phyloP scores from a whole-genome alignment of 1,284 basidiomycete species.

The Leccinum griseonigrum region DNA sequence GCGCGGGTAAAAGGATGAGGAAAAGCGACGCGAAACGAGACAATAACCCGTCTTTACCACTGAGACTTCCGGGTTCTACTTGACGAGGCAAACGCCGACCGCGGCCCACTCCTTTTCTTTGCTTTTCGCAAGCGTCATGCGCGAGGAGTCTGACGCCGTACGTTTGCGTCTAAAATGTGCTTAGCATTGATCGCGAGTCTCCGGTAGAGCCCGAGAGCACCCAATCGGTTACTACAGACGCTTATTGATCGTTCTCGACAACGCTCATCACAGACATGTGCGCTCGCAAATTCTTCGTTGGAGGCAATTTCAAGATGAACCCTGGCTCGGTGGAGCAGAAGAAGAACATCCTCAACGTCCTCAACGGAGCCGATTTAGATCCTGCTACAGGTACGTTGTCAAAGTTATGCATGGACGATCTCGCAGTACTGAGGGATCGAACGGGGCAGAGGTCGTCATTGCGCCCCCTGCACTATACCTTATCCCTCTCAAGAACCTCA shows the following conservation, averaged over 20 bases:
- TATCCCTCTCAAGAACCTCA: conserved; percentile 56
- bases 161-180: too few species aligned
- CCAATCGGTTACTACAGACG: neutral
- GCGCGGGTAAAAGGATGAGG: neutral
- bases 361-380: conserved; percentile 81
- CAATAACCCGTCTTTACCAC: neutral
- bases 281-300: conserved; percentile 82
- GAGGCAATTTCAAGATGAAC: conserved; percentile 98
- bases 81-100: too few species aligned
- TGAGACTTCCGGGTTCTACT: too few species aligned
- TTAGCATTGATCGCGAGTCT: conserved; percentile 17
- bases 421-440: conserved; percentile 1
- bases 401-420: neutral
- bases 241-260: conserved; percentile 1
- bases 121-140: too few species aligned
- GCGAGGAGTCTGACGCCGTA: conserved; percentile 29
- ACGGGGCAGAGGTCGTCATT: conserved; percentile 78
- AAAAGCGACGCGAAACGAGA: neutral
- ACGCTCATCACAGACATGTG: neutral
- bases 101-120: neutral
- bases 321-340: conserved; percentile 66
- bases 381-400: conserved; percentile 61
- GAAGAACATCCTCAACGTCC: conserved; percentile 57
- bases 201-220: neutral
- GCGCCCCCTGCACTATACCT: conserved; percentile 90